These are phyloP conservation scores for Trypanosoma boissoni DNA, from an alignment of 208 protist species.

Conservation along the genomic window DNA sequence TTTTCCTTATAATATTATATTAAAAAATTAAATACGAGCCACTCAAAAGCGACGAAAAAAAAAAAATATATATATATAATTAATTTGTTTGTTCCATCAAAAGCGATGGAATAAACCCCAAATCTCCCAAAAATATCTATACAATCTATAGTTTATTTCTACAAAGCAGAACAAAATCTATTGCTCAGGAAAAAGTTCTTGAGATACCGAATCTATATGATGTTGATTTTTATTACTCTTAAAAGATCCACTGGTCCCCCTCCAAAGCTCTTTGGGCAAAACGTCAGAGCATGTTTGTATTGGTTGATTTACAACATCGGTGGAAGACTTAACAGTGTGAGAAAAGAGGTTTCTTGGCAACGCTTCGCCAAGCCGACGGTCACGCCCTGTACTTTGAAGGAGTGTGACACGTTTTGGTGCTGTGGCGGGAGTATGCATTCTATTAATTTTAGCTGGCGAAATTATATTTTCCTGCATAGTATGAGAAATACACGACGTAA, in stretches of 20 bases:
- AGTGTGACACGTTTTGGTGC: constrained; percentile 24
- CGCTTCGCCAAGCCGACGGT: constrained; percentile 5
- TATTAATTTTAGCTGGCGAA: background rate
- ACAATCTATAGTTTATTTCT: background rate
- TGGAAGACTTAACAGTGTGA: constrained; percentile 6
- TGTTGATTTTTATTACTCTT: constrained; percentile 6
- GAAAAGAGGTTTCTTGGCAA: constrained; percentile 21
- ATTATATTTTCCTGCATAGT: background rate
- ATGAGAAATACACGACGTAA: background rate
- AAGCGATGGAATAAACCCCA: no score
- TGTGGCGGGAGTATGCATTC: constrained; percentile 17
- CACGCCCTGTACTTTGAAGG: constrained; percentile 9
- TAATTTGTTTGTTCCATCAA: background rate
- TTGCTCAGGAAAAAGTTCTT: constrained; percentile 21
- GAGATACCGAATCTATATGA: constrained; percentile 20
- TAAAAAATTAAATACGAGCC: background rate
- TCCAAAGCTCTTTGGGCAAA: background rate
- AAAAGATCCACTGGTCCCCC: background rate
- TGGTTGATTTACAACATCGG: background rate
- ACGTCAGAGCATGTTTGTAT: background rate
- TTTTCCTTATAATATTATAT: no score
- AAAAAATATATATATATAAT: constrained; percentile 4
- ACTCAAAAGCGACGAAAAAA: background rate
- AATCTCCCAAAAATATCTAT: constrained; percentile 1
- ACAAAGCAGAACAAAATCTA: constrained; percentile 2